phyloP scores from a whole-genome alignment of 179 eudicot species.

The Beta lomatogona region DNA sequence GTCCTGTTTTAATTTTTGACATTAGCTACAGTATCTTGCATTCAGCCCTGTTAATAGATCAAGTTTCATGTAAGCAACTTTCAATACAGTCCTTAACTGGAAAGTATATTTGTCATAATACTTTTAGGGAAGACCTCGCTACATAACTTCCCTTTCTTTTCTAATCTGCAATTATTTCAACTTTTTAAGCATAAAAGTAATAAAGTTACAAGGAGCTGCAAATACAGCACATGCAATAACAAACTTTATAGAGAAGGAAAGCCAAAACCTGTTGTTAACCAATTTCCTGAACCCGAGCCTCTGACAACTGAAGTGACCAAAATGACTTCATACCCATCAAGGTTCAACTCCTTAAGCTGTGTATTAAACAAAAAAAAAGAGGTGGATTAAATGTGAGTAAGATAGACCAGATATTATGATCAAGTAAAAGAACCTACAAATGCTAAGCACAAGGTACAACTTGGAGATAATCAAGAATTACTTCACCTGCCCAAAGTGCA shows the following conservation, averaged over 20 bases:
- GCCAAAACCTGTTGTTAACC: slow-evolving; percentile 80
- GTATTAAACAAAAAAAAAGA: slow-evolving; percentile 8
- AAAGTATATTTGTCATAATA: background rate
- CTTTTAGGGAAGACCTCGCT: background rate
- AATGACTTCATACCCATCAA: slow-evolving; percentile 84
- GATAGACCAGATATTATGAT: background rate
- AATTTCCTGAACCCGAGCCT: slow-evolving; percentile 82
- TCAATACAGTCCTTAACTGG: too few relatives aligned
- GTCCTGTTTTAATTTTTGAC: too few relatives aligned
- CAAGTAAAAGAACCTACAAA: background rate
- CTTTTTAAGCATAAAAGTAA: background rate
- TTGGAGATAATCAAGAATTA: background rate
- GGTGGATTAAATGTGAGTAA: slow-evolving; percentile 13
- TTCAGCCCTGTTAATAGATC: background rate
- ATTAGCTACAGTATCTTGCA: background rate
- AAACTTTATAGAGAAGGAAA: slow-evolving; percentile 25
- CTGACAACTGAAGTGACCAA: slow-evolving; percentile 94
- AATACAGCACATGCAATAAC: background rate
- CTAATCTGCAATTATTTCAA: background rate
- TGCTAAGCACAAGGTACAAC: background rate
- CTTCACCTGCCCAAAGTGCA: slow-evolving; percentile 88
- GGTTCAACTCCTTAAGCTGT: slow-evolving; percentile 80
- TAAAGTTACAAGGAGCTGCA: background rate
- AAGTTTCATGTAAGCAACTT: background rate
- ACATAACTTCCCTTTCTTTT: background rate